Percentiles rank a stretch among this genome's conserved stretches.
Conservation (phyloP, 345 rosid species). For the Linum usitatissimum region DNA sequence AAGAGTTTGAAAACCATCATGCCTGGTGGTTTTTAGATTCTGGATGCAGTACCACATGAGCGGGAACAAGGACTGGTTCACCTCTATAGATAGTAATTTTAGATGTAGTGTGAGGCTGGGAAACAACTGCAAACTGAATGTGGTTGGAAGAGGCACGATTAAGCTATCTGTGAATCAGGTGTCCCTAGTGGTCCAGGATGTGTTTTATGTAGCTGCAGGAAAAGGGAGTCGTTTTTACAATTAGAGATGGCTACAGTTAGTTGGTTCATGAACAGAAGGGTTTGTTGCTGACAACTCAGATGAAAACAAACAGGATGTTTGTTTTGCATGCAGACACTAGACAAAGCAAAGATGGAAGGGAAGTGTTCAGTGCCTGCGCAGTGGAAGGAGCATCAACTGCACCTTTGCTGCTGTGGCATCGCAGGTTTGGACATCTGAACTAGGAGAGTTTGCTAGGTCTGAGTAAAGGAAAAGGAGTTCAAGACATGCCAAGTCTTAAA, state of each 20-base stretch:
- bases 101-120: background rate
- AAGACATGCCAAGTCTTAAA: background rate
- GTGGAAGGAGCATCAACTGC: background rate
- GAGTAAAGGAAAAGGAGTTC: background rate
- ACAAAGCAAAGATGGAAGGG: no score
- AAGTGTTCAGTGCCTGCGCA: background rate
- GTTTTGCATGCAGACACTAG: background rate
- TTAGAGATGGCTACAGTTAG: background rate
- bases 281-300: background rate
- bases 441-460: background rate
- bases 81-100: background rate
- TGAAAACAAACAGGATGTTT: background rate
- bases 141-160: background rate
- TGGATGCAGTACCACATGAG: background rate
- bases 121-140: background rate
- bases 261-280: background rate
- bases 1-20: background rate
- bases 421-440: background rate
- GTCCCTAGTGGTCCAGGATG: background rate
- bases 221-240: background rate
- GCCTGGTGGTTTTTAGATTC: background rate
- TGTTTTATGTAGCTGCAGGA: slow-evolving; percentile 6
- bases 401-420: background rate
- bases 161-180: background rate
- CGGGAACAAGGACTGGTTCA: background rate